These are phyloP conservation scores for Populus ilicifolia DNA, from an alignment of 345 rosid species.

Conservation along the genomic window DNA sequence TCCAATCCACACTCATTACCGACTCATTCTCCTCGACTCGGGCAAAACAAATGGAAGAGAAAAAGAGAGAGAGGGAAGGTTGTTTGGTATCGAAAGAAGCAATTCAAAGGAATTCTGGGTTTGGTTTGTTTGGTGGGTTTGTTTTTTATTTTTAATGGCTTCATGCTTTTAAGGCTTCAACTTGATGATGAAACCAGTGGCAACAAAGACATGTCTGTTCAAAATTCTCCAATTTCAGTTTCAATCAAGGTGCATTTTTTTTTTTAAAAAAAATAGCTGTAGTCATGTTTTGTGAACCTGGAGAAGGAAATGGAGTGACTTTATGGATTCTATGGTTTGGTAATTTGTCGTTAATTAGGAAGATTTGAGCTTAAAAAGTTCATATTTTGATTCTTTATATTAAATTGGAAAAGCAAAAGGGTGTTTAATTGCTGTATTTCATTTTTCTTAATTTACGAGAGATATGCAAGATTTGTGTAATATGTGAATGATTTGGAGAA, in stretches of 20 bases:
- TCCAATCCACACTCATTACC: neutral
- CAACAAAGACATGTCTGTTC: constrained; percentile 27
- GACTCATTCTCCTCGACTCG: neutral
- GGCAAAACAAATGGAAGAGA: constrained; percentile 42
- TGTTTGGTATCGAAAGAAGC: constrained; percentile 44
- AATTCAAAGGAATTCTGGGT: constrained; percentile 41
- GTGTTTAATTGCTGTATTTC: neutral
- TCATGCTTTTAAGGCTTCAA: constrained; percentile 65
- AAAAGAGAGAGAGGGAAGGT: constrained; percentile 36
- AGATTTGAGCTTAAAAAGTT: neutral
- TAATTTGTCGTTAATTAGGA: neutral
- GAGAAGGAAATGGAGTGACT: neutral
- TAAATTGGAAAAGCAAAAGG: neutral
- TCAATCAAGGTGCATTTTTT: constrained; percentile 38
- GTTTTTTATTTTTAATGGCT: constrained; percentile 71
- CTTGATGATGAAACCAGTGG: constrained; percentile 33
- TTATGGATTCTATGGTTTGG: neutral
- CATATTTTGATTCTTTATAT: neutral
- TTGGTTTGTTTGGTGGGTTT: constrained; percentile 50
- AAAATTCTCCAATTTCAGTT: constrained; percentile 35
- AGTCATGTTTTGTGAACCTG: neutral
- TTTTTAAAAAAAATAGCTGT: neutral
- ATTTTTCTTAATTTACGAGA: neutral
- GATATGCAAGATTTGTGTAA: neutral
- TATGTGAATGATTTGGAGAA: neutral